Evolutionary conservation across 2,329 filamentous ascomycete species (phyloP), one percentile per base, ranked within the genome.

Genomic region (Myotisia sp.): DNA sequence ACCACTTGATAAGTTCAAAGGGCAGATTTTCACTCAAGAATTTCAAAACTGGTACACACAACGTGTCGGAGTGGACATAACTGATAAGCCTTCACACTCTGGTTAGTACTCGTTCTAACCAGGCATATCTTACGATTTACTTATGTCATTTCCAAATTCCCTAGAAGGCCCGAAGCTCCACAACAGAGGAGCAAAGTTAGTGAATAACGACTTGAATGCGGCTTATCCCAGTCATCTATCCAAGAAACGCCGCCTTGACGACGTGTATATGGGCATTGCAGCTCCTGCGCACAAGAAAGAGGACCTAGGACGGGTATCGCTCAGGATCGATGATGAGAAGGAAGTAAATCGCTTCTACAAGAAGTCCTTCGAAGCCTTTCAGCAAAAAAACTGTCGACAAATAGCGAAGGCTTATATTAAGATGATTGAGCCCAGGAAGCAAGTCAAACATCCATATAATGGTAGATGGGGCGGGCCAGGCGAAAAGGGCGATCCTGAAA

Each of bases 401-500:
- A 53, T 66, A 16, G 54, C 56, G 14, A 65, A 64, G 40, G 55
- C 54, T 3, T 64, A 61, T 40, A 63, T 66, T 38, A 65, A 60
- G 39, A 50, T 55, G 3, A 62, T 64, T 17, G 59, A 65, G 30
- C 63, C 62, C 2, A 54, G 57, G 21, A 67, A 65, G 46, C 62
- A 65, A 46, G 59, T 59, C 2, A 59, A 56, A 30, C 58, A 62
- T 42, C 63, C 63, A 2, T 66, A 66, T 43, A 66, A 65, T 43
- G 63, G 63, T 7, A 55, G 58, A n/a, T 52, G 51, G 39, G 53
- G 54, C 16, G 49, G 54, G 1, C 52, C 54, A 1, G 56, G 54
- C 22, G 49, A 58, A 20, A 53, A 50, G 4, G 52, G 53, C 1
- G 59, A 65, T 38, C 54, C 58, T 3, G 56, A 63, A 36, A 53